Evolutionary conservation across 2,329 filamentous ascomycete species (phyloP).

Genomic region (Fusarium annulatum): DNA sequence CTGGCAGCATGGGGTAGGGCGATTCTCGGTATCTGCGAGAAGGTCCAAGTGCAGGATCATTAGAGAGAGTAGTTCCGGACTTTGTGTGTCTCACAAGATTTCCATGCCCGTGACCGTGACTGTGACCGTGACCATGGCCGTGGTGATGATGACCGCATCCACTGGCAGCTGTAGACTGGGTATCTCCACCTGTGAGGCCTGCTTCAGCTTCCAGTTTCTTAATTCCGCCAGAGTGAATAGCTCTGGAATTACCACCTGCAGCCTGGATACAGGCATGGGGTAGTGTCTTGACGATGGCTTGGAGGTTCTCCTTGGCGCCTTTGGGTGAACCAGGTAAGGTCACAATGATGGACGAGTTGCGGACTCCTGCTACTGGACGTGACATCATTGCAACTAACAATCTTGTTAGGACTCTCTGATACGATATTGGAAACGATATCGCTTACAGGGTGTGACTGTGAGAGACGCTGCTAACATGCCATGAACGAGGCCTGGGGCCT

Average conservation of each 20-base stretch:
- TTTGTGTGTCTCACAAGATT: conserved; percentile 78
- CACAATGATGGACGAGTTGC: conserved; percentile 83
- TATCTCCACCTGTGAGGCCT: conserved; percentile 61
- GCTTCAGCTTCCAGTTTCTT: conserved; percentile 87
- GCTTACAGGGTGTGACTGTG: conserved; percentile 87
- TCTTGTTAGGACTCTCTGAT: conserved; percentile 30
- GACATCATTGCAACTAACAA: conserved; percentile 92
- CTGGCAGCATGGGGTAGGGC: conserved; percentile 91
- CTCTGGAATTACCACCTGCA: conserved; percentile 82
- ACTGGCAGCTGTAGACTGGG: conserved; percentile 48
- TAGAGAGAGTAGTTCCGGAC: conserved; percentile 67
- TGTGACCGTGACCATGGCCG: conserved; percentile 61
- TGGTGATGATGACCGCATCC: conserved; percentile 64
- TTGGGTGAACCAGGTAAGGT: conserved; percentile 96
- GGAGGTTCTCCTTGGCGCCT: conserved; percentile 91
- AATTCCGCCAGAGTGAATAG: conserved; percentile 82
- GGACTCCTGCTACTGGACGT: conserved; percentile 87
- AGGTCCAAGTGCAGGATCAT: conserved; percentile 70
- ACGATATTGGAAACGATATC: background rate
- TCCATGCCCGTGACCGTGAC: conserved; percentile 69
- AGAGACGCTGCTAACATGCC: conserved; percentile 91
- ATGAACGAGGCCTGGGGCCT: conserved; percentile 92
- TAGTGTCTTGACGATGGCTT: conserved; percentile 87
- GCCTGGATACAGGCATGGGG: conserved; percentile 96
- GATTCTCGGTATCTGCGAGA: conserved; percentile 82